Evolutionary conservation across 1,284 basidiomycete genomes (phyloP), one percentile per base, ranked within the genome.

Genomic region (Trichosporon coremiiforme): DNA sequence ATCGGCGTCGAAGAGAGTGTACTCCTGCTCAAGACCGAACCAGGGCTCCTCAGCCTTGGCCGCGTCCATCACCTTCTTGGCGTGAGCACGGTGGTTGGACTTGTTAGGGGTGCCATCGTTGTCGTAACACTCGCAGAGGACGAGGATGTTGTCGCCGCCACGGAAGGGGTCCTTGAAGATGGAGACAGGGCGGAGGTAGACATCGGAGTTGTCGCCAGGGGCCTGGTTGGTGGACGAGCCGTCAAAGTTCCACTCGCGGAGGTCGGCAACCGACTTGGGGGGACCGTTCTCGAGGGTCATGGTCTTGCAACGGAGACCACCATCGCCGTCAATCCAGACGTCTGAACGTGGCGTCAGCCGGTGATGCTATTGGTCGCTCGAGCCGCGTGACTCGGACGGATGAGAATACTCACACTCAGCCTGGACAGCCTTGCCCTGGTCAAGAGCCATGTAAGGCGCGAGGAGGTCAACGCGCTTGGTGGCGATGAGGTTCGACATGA

Each of bases 121-220:
- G 90, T 98, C 98, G 90, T 95, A 98, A 83, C 93, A 94, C 86
- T 95, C 94, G 68, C 95, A 94, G 68, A 98, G 91, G 78, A 98
- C 95, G 74, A 98, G 89, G 81, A 98, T 96, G 88, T 98, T 98
- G 87, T 95, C 91, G 74, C 96, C 96, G 66, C 94, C 92, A 79
- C 97, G 95, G 95, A 99, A 99, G 68, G 97, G 97, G 84, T 99
- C 97, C 81, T 92, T 95, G 91, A 97, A 99, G 86, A 95, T 95
- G 79, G 95, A 90, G 73, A 90, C 94, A 67, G 97, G 97, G 76
- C 96, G 93, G 75, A 99, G 94, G 87, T 95, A 97, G 86, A 99
- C 91, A 82, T 99, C 97, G 36, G 97, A 99, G 87, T 99, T 92
- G 80, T 88, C 82, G 63, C 95, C 95, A 60, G 95, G 94, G 70